Conservation (phyloP, 805 yeast genomes). For the Nakazawaea ernobii region DNA sequence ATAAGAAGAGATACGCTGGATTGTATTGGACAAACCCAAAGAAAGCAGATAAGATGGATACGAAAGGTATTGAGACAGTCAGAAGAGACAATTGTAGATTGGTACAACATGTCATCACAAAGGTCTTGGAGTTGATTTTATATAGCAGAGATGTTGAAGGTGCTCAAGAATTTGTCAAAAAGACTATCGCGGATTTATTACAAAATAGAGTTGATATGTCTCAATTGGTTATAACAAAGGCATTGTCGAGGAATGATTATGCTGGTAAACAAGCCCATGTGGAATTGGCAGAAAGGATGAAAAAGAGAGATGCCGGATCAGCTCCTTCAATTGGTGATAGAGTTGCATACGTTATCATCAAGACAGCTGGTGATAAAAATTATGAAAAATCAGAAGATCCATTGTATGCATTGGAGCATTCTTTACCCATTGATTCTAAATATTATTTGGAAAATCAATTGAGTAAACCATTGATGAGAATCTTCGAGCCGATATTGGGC, state of each 20-base stretch:
- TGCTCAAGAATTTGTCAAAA: slow-evolving; percentile 81
- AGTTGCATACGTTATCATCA: slow-evolving; percentile 92
- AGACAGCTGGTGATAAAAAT: slow-evolving; percentile 76
- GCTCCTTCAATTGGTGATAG: slow-evolving; percentile 98
- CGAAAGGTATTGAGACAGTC: slow-evolving; percentile 97
- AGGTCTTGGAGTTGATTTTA: slow-evolving; percentile 76
- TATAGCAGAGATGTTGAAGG: slow-evolving; percentile 83
- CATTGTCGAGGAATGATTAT: slow-evolving; percentile 82
- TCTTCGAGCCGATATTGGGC: slow-evolving; percentile 92
- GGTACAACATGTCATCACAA: slow-evolving; percentile 92
- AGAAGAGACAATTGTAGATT: slow-evolving; percentile 95
- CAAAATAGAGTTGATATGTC: slow-evolving; percentile 92
- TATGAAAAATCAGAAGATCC: slow-evolving; percentile 98
- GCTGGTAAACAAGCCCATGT: slow-evolving; percentile 97
- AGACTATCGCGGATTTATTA: slow-evolving; percentile 80
- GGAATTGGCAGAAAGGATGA: slow-evolving; percentile 93
- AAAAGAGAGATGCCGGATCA: slow-evolving; percentile 92
- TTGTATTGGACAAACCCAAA: slow-evolving; percentile 90
- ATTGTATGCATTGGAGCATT: slow-evolving; percentile 82
- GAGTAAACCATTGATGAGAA: slow-evolving; percentile 86
- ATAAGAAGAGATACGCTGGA: slow-evolving; percentile 97
- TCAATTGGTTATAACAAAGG: slow-evolving; percentile 89
- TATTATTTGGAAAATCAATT: slow-evolving; percentile 90
- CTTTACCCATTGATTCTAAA: slow-evolving; percentile 89
- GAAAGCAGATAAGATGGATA: slow-evolving; percentile 95